phyloP scores from a whole-genome alignment of 2,329 filamentous ascomycete species.

The Cercospora janseana region DNA sequence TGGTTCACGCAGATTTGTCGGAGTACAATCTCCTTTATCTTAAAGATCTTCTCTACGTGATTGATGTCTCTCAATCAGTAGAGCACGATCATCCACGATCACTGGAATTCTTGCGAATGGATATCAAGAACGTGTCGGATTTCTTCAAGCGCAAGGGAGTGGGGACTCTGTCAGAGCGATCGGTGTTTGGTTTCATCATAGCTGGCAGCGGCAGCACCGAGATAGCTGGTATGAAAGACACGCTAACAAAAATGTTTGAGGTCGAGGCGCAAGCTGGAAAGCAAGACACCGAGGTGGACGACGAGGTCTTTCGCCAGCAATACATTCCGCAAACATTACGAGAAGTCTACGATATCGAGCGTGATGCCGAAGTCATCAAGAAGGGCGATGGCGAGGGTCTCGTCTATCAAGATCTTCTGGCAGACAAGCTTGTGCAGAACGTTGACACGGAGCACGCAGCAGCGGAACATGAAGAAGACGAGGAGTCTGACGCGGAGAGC shows the following conservation, averaged over 20 bases:
- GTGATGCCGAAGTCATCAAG: constrained; percentile 75
- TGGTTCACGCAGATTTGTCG: constrained; percentile 94
- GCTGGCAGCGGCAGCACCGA: constrained; percentile 59
- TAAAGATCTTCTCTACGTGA: constrained; percentile 78
- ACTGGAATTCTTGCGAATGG: constrained; percentile 93
- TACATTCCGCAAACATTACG: constrained; percentile 96
- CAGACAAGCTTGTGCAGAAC: constrained; percentile 39
- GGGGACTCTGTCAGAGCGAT: constrained; percentile 72
- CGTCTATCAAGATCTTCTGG: constrained; percentile 81
- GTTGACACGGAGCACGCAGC: constrained; percentile 36
- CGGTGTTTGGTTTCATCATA: constrained; percentile 82
- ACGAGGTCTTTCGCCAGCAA: constrained; percentile 90
- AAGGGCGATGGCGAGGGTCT: constrained; percentile 73
- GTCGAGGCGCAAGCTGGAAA: constrained; percentile 52
- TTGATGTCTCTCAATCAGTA: constrained; percentile 96
- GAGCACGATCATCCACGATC: constrained; percentile 94
- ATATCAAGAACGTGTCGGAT: constrained; percentile 93
- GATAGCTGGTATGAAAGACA: constrained; percentile 59
- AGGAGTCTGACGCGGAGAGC: constrained; percentile 35
- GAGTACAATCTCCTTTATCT: constrained; percentile 98
- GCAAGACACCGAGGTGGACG: constrained; percentile 66
- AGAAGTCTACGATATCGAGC: constrained; percentile 93
- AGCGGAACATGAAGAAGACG: constrained; percentile 39
- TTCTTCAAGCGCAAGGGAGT: constrained; percentile 89
- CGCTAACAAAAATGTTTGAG: constrained; percentile 66